These are phyloP conservation scores for Calocybe cyanea DNA, from an alignment of 768 basidiomycete genomes.

Conservation along the genomic window DNA sequence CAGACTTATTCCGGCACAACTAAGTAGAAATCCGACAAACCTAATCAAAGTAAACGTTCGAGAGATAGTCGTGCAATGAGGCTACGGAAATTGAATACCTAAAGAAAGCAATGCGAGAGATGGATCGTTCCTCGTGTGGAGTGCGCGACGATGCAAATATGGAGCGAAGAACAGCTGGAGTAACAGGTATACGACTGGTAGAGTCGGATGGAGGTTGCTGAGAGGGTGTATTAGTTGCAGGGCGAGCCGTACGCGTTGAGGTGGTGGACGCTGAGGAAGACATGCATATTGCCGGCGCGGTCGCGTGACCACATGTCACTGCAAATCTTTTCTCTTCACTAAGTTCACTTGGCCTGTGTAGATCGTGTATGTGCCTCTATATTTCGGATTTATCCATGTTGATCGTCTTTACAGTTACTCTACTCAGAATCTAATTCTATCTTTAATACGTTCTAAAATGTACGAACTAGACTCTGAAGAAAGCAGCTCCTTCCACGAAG, in stretches of 20 bases:
- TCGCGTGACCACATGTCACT: conserved; percentile 15
- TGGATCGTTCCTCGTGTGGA: conserved; percentile 75
- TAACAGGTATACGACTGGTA: conserved; percentile 72
- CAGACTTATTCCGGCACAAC: conserved; percentile 76
- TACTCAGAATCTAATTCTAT: conserved; percentile 13
- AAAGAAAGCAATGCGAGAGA: conserved; percentile 85
- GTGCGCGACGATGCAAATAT: conserved; percentile 87
- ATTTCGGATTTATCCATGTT: too few relatives aligned
- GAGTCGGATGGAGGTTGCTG: conserved; percentile 41
- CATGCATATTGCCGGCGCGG: conserved; percentile 26
- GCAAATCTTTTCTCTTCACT: neutral
- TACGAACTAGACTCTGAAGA: conserved; percentile 26
- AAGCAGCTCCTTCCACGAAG: conserved; percentile 41
- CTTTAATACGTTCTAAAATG: conserved; percentile 12
- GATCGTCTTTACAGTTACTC: conserved; percentile 6
- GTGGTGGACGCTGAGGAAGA: conserved; percentile 51
- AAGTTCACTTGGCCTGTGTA: too few relatives aligned
- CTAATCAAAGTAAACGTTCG: conserved; percentile 29
- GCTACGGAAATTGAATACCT: conserved; percentile 41
- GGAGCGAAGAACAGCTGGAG: conserved; percentile 74
- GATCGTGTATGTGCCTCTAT: too few relatives aligned
- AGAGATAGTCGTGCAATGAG: neutral
- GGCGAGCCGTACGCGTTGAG: conserved; percentile 39
- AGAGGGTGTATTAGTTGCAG: conserved; percentile 25
- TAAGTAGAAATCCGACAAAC: conserved; percentile 79